A percentile compares a stretch with the other conserved stretches of the same genome.
Conservation (phyloP, 306 rosid genomes). For the Mimosa pudica region DNA sequence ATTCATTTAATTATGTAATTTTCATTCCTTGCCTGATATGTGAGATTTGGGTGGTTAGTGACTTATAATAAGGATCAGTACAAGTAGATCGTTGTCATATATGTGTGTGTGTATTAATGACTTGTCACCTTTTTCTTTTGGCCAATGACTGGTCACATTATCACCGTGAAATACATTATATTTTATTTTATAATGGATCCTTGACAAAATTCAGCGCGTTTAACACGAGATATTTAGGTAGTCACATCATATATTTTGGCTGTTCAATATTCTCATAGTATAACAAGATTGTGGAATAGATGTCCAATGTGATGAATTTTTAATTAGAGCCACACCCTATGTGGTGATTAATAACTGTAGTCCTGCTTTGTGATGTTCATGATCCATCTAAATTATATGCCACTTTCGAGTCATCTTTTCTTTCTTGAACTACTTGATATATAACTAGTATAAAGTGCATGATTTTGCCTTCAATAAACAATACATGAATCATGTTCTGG, state of each 20-base stretch:
- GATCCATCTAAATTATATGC: neutral
- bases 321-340: neutral
- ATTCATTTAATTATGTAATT: too few species aligned
- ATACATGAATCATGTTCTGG: neutral
- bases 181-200: neutral
- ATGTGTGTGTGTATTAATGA: too few species aligned
- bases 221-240: neutral
- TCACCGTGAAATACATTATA: neutral
- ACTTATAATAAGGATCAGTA: too few species aligned
- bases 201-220: conserved; percentile 23
- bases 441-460: neutral
- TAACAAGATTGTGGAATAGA: neutral
- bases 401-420: neutral
- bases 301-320: neutral
- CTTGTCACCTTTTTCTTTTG: too few species aligned
- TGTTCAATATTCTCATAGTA: neutral
- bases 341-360: neutral
- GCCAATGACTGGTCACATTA: too few species aligned
- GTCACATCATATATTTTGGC: neutral
- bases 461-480: neutral
- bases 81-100: too few species aligned
- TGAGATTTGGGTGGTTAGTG: too few species aligned
- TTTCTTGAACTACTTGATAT: neutral
- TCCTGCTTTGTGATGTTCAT: neutral
- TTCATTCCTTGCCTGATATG: too few species aligned